Conservation (phyloP, 306 rosid genomes). For the Sphenostylis stenocarpa region DNA sequence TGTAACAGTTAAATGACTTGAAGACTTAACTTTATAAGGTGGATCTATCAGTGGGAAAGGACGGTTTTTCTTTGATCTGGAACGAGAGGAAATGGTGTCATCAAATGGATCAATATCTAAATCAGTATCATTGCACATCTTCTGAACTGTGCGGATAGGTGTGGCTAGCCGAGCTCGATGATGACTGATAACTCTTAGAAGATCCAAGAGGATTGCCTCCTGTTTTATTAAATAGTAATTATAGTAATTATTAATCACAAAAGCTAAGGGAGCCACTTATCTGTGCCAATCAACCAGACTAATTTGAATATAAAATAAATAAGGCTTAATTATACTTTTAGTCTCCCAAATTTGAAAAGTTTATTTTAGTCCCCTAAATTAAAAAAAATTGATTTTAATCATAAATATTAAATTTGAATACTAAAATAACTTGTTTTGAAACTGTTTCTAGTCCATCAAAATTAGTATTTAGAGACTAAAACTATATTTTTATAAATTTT, state of each 20-base stretch:
- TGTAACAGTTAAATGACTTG: slow-evolving; percentile 44
- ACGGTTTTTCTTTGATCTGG: slow-evolving; percentile 49
- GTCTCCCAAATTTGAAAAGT: too few species aligned
- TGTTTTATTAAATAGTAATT: slow-evolving; percentile 47
- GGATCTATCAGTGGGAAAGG: slow-evolving; percentile 62
- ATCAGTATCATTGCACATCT: slow-evolving; percentile 63
- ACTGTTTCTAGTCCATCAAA: too few species aligned
- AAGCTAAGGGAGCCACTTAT: slow-evolving; percentile 27
- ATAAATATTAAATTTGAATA: too few species aligned
- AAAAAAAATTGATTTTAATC: too few species aligned
- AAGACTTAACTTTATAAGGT: slow-evolving; percentile 60
- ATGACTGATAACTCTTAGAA: slow-evolving; percentile 85
- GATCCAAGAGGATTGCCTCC: slow-evolving; percentile 93
- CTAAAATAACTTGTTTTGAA: too few species aligned
- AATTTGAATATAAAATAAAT: background rate
- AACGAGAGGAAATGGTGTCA: slow-evolving; percentile 50
- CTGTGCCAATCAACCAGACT: slow-evolving; percentile 13
- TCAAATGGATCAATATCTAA: slow-evolving; percentile 70
- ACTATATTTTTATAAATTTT: too few species aligned
- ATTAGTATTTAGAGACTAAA: too few species aligned
- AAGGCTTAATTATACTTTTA: too few species aligned
- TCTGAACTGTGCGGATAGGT: slow-evolving; percentile 93
- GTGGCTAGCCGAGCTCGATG: slow-evolving; percentile 91
- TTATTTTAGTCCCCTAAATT: too few species aligned
- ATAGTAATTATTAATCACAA: slow-evolving; percentile 15